A percentile compares a stretch with the other conserved stretches of the same genome.
These are phyloP conservation scores for Oldenlandia corymbosa DNA, from an alignment of 257 asterid species.

Conservation along the genomic window DNA sequence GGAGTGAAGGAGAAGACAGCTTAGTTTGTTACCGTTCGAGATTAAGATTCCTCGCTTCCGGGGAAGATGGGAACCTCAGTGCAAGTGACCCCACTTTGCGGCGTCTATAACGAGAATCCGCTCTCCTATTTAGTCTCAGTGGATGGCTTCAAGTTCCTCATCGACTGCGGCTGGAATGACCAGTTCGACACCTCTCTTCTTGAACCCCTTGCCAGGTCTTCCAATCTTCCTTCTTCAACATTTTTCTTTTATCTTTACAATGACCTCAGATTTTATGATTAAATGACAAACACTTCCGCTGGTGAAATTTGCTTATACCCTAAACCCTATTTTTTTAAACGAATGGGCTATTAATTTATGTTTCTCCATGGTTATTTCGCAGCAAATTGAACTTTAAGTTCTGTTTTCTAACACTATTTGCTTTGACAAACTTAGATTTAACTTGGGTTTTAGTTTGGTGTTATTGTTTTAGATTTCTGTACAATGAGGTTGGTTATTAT, in stretches of 20 bases:
- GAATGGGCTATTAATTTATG: not conserved
- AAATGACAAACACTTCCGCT: not conserved
- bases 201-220: slow-evolving; percentile 83
- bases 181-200: slow-evolving; percentile 86
- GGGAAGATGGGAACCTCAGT: slow-evolving; percentile 85
- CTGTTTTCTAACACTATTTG: not conserved
- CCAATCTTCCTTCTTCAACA: not conserved
- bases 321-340: slow-evolving; percentile 1
- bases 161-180: slow-evolving; percentile 99
- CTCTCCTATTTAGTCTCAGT: slow-evolving; percentile 82
- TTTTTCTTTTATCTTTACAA: no score
- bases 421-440: not conserved
- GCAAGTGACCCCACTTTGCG: slow-evolving; percentile 91
- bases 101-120: slow-evolving; percentile 90
- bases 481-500: not conserved
- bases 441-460: slow-evolving; percentile 4
- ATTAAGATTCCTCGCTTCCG: slow-evolving; percentile 1
- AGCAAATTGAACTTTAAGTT: not conserved
- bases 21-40: not conserved
- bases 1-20: not conserved
- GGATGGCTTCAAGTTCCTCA: slow-evolving; percentile 82
- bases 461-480: not conserved
- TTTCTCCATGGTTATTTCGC: not conserved
- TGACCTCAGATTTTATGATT: not conserved
- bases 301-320: not conserved